Percentiles rank a stretch among this genome's conserved stretches.
Conservation (phyloP, 441 rosid species). For the Populus hybrid region DNA sequence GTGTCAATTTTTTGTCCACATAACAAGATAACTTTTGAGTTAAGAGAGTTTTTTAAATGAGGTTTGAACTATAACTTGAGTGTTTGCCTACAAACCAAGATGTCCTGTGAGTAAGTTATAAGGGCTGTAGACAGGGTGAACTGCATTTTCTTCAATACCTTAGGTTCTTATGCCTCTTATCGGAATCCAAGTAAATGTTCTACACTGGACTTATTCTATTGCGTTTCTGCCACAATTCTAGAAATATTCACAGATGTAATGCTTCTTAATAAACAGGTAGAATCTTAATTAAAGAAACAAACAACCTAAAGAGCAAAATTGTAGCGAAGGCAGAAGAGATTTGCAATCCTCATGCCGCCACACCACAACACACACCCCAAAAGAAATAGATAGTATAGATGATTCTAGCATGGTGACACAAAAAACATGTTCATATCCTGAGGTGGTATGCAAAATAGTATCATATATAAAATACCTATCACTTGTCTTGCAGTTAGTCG, state of each 20-base stretch:
- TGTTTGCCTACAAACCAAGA: neutral
- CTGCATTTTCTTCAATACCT: neutral
- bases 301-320: neutral
- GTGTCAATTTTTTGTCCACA: neutral
- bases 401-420: neutral
- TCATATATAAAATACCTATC: conserved; percentile 54
- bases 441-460: neutral
- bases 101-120: neutral
- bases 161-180: neutral
- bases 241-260: neutral
- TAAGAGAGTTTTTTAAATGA: neutral
- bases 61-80: neutral
- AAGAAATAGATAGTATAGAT: neutral
- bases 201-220: neutral
- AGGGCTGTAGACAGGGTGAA: neutral
- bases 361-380: neutral
- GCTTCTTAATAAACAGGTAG: neutral
- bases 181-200: no score
- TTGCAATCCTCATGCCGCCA: neutral
- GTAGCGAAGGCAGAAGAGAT: neutral
- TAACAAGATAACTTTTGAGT: neutral
- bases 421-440: neutral
- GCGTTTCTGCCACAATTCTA: neutral
- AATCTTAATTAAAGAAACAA: neutral
- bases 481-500: conserved; percentile 95